Evolutionary conservation across 2,329 filamentous ascomycete species (phyloP), one percentile per base, ranked within the genome.

Genomic region (Ophiocordyceps camponoti-floridani): DNA sequence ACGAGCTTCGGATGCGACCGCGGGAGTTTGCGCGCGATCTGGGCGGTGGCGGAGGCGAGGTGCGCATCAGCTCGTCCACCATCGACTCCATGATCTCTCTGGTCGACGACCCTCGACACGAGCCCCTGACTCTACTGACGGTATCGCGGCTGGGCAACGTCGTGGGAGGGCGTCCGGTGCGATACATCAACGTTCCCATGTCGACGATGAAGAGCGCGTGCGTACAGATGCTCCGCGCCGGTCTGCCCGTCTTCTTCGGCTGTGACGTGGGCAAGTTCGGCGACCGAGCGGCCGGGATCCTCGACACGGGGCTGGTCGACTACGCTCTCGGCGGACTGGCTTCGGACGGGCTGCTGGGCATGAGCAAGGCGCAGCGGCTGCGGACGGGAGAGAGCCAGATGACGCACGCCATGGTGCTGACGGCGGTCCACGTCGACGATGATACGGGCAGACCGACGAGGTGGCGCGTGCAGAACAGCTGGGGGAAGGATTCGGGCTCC

Each of bases 331-430:
- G 84, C 11, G 33, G 33, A 6, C 33, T 37, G 33, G 13, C n/a
- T 86, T 94, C 62, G 84, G 87, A 86, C 48, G 70, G 69, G 45
- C 67, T 93, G 23, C 69, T 89, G 9, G 77, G 75, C 16, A 72
- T 93, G 73, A 75, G 67, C 54, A 94, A 94, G 62, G 81, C 82
- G 1, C 73, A 85, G 53, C 68, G 86, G 4, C 65, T 94, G 41
- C 67, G 73, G 53, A 80, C 79, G 0, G 78, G 83, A 11, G 86
- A 93, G 63, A 81, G 75, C 45, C 71, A 75, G 43, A 93, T 94
- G 86, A 94, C 86, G 1, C 87, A 94, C 55, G 87, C 87, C 4
- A 94, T 94, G 87, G 84, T 93, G 0, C 62, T 94, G 49, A 94
- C 85, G 2, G 87, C 77, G 1, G 87, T 94, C 41, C 86, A 94